A percentile compares a stretch with the other conserved stretches of the same genome.
Evolutionary conservation across 176 grass and related monocot genomes (phyloP).

Genomic region (Paspalum vaginatum): DNA sequence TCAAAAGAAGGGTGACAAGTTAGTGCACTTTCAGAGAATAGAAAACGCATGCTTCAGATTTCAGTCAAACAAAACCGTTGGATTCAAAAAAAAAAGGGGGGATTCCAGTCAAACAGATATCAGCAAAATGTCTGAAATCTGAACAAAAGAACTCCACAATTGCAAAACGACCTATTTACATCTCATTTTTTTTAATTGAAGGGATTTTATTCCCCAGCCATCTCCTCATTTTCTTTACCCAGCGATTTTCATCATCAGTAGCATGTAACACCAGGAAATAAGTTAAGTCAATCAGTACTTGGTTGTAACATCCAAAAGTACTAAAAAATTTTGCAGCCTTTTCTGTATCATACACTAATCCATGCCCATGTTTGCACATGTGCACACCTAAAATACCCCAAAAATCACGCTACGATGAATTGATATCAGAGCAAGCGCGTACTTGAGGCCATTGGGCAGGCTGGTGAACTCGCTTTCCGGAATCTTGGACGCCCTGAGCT

Average conservation of each 20-base stretch:
- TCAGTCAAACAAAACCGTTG: neutral
- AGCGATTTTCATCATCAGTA: too few relatives aligned
- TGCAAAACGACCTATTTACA: neutral
- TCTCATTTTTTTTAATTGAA: too few relatives aligned
- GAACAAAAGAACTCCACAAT: neutral
- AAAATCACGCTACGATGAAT: neutral
- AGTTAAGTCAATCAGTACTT: too few relatives aligned
- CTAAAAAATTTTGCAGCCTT: neutral
- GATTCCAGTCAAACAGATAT: neutral
- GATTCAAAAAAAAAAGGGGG: too few relatives aligned
- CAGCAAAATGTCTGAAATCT: neutral
- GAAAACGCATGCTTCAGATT: constrained; percentile 14
- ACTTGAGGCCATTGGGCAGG: constrained; percentile 94
- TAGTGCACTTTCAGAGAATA: constrained; percentile 3
- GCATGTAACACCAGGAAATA: too few relatives aligned
- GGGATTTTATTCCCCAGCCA: too few relatives aligned
- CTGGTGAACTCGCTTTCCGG: constrained; percentile 83
- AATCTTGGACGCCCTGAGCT: constrained; percentile 85
- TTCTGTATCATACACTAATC: neutral
- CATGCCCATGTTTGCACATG: neutral
- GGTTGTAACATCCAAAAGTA: neutral
- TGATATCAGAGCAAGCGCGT: constrained; percentile 23
- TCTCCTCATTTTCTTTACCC: too few relatives aligned
- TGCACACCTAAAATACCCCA: neutral
- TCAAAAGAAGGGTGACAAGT: neutral